Base-by-base conservation (phyloP, 306 rosid genomes). In the Inga oerstediana region DNA sequence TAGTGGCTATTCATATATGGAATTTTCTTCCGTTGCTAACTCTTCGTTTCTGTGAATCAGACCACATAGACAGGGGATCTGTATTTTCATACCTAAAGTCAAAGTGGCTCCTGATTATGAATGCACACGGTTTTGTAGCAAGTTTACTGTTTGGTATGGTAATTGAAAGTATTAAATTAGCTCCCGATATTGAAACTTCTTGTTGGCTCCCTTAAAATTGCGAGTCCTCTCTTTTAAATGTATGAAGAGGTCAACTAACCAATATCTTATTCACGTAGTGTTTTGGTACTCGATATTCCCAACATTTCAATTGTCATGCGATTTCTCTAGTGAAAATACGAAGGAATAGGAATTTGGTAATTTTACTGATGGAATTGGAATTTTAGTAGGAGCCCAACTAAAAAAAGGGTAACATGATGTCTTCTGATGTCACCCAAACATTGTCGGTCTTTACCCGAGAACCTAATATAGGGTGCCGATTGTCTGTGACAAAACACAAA, bases 31-130 rank as follows among this genome's bases (percentile, higher is more conserved):
- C 54, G 43, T 70, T 44, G 37, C 5, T 19, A 17, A n/a, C 49
- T 69, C 75, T 81, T 32, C 8, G 4, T 24, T 20, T 37, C 54
- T 11, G 51, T 66, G 27, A 22, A 15, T 78, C 34, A 71, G 37
- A 43, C 20, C 79, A 43, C n/a, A 30, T 54, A 74, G 67, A 67
- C 75, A 16, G 44, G 58, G 13, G n/a, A 22, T 72, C 78, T 27
- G 54, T 64, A 58, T 46, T 56, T 73, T 66, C 61, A 71, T 70
- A 10, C 30, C 27, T 65, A 30, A 32, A 32, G 10, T 66, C 7
- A 41, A 20, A 45, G 37, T 45, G 37, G 14, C 27, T 11, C 30
- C 51, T 43, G 49, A 32, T 64, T 12, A 2, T 62, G 70, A 13
- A 64, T 27, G 14, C 7, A 5, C 20, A 64, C 70, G 37, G 10